Base-by-base conservation (phyloP, 768 basidiomycete species). In the Tylopilus sp. region DNA sequence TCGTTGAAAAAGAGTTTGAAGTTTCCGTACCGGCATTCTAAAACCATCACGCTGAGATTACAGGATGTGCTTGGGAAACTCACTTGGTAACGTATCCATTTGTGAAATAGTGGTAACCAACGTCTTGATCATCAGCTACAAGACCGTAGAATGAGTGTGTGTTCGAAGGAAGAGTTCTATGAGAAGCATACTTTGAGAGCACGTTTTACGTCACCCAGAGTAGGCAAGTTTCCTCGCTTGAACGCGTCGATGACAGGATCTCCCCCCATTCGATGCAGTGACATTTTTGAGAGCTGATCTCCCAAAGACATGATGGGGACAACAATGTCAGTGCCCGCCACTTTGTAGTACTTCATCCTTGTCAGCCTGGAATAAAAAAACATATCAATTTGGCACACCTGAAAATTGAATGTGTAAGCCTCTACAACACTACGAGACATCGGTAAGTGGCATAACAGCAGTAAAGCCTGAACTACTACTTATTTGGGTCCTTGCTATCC, bases 1-100 rank as follows among this genome's bases (percentile, higher is more conserved):
- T 89, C 84, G 14, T 86, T 87, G 66, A 92, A 94, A 65, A 87
- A 91, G 12, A 91, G 70, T 65, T 95, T 94, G 75, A 94, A 90
- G 21, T 86, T 89, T n/a, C 91, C 89, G 62, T 78, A 94, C 30
- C 92, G 86, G 43, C 84, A 85, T 61, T 83, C 90, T 89, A 62
- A 17, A 19, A 34, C 30, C 37, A 34, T 45, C 22, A 55, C 17
- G 41, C 13, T n/a, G 25, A 25, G 26, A 46, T 49, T 48, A 42
- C 6, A 48, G 30, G 56, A 21, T 3, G 49, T 21, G 48, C 11
- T 21, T 36, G 43, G 9, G 56, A 19, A 9, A 71, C 83, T 44
- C 64, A 89, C 91, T 85, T 7, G 91, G 91, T 41, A 93, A 72
- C 22, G 77, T 69, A 51, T 92, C 89, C 87, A 92, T 87, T 53